Percentiles rank a stretch among this genome's conserved stretches.
phyloP scores from a whole-genome alignment of 768 basidiomycete genomes.

The Leccinum obscurum region DNA sequence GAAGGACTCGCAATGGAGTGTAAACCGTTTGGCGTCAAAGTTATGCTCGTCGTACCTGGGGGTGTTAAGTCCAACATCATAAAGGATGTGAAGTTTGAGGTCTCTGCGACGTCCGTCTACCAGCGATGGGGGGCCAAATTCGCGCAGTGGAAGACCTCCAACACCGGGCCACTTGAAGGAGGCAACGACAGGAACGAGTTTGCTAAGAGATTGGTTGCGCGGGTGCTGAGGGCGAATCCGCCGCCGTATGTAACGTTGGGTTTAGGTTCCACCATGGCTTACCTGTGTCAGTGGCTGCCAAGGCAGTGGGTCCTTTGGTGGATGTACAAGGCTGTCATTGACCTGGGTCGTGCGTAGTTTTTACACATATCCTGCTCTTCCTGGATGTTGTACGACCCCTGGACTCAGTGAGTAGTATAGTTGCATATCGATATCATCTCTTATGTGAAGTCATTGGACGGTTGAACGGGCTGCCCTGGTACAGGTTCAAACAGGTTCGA shows the following conservation, averaged over 20 bases:
- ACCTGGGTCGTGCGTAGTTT: neutral
- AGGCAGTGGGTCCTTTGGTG: slow-evolving; percentile 22
- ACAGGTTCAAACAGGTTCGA: no score
- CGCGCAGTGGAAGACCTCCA: slow-evolving; percentile 42
- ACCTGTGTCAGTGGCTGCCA: slow-evolving; percentile 26
- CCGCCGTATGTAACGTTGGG: slow-evolving; percentile 55
- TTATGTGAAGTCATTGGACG: no score
- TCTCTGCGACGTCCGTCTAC: neutral
- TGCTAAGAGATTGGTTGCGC: slow-evolving; percentile 51
- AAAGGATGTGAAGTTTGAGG: slow-evolving; percentile 26
- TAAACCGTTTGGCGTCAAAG: slow-evolving; percentile 66
- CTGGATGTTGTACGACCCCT: no score
- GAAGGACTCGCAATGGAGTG: slow-evolving; percentile 74
- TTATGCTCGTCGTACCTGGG: slow-evolving; percentile 69
- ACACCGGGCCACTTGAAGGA: slow-evolving; percentile 7
- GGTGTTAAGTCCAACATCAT: slow-evolving; percentile 67
- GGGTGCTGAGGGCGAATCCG: slow-evolving; percentile 47
- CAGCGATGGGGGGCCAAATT: slow-evolving; percentile 51
- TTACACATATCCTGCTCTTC: neutral
- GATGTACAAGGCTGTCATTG: slow-evolving; percentile 22
- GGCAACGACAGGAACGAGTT: slow-evolving; percentile 54
- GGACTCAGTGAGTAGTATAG: no score
- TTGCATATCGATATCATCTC: no score
- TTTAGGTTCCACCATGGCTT: slow-evolving; percentile 31
- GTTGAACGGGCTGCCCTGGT: no score